Conservation (phyloP, 2,329 filamentous ascomycete genomes). For the Diaporthe sp. region DNA sequence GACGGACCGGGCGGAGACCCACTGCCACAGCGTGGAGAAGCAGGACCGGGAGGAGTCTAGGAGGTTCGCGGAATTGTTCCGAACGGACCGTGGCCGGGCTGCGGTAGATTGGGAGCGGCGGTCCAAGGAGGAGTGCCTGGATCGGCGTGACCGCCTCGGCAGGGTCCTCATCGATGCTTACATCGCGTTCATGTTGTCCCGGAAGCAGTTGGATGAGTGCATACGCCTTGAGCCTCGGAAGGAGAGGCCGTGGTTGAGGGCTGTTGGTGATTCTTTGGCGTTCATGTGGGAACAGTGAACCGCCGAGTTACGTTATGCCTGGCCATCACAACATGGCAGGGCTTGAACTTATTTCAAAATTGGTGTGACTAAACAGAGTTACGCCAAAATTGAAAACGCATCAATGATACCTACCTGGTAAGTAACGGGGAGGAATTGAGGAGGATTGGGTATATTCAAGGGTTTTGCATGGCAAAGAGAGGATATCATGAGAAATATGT, state of each 20-base stretch:
- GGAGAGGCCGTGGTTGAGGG: not conserved
- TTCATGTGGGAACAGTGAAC: not conserved
- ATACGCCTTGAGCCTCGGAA: conserved; percentile 7
- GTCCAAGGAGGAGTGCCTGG: not conserved
- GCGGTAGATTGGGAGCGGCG: not conserved
- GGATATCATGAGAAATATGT: not conserved
- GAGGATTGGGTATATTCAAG: not conserved
- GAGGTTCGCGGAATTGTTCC: conserved; percentile 4
- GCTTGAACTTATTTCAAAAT: not conserved
- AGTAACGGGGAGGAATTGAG: too few relatives aligned
- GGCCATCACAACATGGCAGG: not conserved
- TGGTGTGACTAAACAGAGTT: too few relatives aligned
- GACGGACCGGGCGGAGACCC: not conserved
- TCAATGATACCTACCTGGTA: not conserved
- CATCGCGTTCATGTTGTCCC: conserved; percentile 28
- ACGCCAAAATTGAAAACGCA: not conserved
- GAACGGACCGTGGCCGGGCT: not conserved
- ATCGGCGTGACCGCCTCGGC: conserved; percentile 6
- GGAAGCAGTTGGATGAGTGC: conserved; percentile 23
- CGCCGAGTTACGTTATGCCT: not conserved
- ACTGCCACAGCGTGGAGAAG: not conserved
- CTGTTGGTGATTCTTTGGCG: not conserved
- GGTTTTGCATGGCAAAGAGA: not conserved
- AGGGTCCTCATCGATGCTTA: conserved; percentile 31
- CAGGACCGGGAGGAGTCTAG: conserved; percentile 21